These are phyloP conservation scores for Magnolia kwangsiensis DNA, from an alignment of 164 flowering plant species.

Conservation along the genomic window DNA sequence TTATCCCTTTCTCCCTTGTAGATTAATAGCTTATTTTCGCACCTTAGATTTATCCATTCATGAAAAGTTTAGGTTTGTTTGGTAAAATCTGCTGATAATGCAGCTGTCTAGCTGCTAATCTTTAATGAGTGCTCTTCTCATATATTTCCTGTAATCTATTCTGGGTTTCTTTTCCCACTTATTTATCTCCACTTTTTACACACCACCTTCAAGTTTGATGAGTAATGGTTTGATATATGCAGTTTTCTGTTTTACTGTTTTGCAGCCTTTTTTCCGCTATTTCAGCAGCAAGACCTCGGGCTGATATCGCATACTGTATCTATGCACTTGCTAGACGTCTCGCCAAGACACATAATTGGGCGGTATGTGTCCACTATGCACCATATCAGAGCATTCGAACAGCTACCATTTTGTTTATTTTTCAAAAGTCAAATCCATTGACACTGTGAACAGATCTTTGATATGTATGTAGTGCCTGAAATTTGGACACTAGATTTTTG, in stretches of 20 bases:
- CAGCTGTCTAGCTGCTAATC: too few species aligned
- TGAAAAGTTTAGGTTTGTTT: too few species aligned
- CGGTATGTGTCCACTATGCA: constrained; percentile 36
- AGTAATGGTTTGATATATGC: not conserved
- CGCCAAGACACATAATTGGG: constrained; percentile 88
- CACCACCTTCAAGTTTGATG: not conserved
- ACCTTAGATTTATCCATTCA: too few species aligned
- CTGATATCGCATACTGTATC: constrained; percentile 92
- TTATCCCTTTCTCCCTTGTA: too few species aligned
- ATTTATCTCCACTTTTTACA: too few species aligned
- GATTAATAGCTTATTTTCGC: too few species aligned
- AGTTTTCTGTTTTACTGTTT: constrained; percentile 3
- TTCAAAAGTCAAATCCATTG: not conserved
- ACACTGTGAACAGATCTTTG: not conserved
- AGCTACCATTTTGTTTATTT: not conserved
- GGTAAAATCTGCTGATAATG: too few species aligned
- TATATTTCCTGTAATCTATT: too few species aligned
- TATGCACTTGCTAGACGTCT: constrained; percentile 81
- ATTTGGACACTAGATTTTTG: too few species aligned
- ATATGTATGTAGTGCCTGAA: not conserved
- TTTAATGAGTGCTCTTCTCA: too few species aligned
- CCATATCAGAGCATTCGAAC: not conserved
- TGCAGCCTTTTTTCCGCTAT: constrained; percentile 72
- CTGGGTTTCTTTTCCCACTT: too few species aligned
- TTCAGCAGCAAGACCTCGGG: constrained; percentile 86